Evolutionary conservation across 2,329 filamentous ascomycete species (phyloP).

Genomic region (Ambrosiella cleistominuta): DNA sequence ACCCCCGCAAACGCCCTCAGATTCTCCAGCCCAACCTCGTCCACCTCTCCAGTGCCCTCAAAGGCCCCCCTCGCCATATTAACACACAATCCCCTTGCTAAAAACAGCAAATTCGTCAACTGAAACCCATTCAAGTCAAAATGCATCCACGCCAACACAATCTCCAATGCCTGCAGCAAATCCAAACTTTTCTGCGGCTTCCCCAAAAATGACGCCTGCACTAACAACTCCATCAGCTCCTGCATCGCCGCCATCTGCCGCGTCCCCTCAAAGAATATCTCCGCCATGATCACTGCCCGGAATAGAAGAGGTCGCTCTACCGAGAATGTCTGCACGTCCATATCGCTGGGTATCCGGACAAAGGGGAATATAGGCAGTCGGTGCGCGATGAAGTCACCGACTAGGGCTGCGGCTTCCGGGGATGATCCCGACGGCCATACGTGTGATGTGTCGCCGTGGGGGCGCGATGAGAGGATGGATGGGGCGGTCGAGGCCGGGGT

Average conservation of each 20-base stretch:
- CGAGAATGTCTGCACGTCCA: conserved; percentile 23
- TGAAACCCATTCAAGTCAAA: conserved; percentile 28
- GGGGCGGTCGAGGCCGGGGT: neutral
- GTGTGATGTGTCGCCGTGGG: neutral
- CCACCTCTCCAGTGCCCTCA: neutral
- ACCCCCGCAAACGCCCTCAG: conserved; percentile 31
- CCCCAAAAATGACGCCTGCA: conserved; percentile 23
- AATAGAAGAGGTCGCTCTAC: conserved; percentile 27
- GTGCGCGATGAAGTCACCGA: conserved; percentile 21
- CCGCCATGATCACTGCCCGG: conserved; percentile 31
- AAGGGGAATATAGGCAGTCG: conserved; percentile 28
- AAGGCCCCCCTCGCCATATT: conserved; percentile 16
- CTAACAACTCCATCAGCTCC: conserved; percentile 27
- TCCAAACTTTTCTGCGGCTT: conserved; percentile 29
- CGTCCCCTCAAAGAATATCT: conserved; percentile 25
- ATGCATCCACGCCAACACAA: conserved; percentile 27
- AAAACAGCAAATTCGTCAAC: conserved; percentile 30
- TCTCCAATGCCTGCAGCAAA: conserved; percentile 28
- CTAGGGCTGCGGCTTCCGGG: conserved; percentile 26
- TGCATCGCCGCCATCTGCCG: conserved; percentile 28
- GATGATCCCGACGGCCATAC: conserved; percentile 15
- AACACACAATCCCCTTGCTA: conserved; percentile 22
- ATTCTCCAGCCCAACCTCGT: conserved; percentile 21
- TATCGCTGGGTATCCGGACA: conserved; percentile 23
- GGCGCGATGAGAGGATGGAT: neutral